phyloP scores from a whole-genome alignment of 73 alveolate species.

The Paramecium biaurelia region DNA sequence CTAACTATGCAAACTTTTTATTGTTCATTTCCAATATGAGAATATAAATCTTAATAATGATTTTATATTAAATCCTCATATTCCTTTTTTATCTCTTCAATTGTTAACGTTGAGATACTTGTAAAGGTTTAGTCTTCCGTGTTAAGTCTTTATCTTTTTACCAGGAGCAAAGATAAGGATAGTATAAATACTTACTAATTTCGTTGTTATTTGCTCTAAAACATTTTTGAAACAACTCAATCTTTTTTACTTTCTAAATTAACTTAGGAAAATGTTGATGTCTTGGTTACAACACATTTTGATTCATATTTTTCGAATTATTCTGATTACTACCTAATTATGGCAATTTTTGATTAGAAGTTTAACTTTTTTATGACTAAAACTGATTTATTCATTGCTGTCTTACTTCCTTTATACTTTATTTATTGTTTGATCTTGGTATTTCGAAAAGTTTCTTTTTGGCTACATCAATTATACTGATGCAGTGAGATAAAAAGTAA shows the following conservation, averaged over 20 bases:
- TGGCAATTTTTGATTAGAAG: not conserved
- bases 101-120: not conserved
- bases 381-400: not conserved
- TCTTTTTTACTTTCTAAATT: not conserved
- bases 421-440: not conserved
- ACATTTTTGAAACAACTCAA: not conserved
- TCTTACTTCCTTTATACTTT: not conserved
- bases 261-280: not conserved
- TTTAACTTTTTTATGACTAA: not conserved
- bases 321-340: not conserved
- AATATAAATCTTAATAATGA: not conserved
- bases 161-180: not conserved
- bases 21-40: not conserved
- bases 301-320: not conserved
- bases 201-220: not conserved
- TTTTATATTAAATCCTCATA: not conserved
- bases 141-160: not conserved
- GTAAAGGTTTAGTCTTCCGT: not conserved
- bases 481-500: not conserved
- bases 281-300: not conserved
- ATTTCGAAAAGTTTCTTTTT: not conserved
- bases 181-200: not conserved
- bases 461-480: not conserved
- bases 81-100: not conserved
- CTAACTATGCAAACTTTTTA: not conserved